Conservation (phyloP, 257 asterid genomes). For the Solanum etuberosum region DNA sequence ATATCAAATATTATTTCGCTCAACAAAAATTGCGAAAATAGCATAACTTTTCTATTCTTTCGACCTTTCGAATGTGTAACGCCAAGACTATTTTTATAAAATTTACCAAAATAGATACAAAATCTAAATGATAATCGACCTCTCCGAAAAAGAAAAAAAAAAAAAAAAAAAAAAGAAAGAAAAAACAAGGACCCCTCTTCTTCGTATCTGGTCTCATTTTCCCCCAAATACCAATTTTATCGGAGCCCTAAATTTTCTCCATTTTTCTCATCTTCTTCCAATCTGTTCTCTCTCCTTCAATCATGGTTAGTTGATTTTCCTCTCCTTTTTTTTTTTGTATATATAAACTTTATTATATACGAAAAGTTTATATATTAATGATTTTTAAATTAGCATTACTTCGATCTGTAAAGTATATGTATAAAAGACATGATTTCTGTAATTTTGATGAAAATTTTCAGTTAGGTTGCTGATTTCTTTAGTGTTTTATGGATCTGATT, state of each 20-base stretch:
- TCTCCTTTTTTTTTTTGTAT: background rate
- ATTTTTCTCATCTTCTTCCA: background rate
- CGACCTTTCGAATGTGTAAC: background rate
- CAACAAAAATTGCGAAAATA: too few relatives aligned
- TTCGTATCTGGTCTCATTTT: background rate
- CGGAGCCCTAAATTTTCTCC: conserved; percentile 32
- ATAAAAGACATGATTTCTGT: background rate
- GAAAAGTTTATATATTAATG: background rate
- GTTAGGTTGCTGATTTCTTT: background rate
- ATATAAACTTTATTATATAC: background rate
- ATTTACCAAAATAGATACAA: background rate
- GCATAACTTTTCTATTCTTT: background rate
- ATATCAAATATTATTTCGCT: too few relatives aligned
- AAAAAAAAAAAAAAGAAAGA: background rate
- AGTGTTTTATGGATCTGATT: conserved; percentile 7
- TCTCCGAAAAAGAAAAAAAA: too few relatives aligned
- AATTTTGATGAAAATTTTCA: background rate
- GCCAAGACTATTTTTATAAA: background rate
- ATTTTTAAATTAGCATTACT: background rate
- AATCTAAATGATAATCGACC: background rate
- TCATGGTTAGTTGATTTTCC: conserved; percentile 10
- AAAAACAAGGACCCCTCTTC: background rate
- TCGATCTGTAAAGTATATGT: background rate
- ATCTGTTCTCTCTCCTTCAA: background rate
- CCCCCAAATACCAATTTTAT: conserved; percentile 5